phyloP scores from a whole-genome alignment of 352 stramenopile genomes.

The Phytopythium vexans region DNA sequence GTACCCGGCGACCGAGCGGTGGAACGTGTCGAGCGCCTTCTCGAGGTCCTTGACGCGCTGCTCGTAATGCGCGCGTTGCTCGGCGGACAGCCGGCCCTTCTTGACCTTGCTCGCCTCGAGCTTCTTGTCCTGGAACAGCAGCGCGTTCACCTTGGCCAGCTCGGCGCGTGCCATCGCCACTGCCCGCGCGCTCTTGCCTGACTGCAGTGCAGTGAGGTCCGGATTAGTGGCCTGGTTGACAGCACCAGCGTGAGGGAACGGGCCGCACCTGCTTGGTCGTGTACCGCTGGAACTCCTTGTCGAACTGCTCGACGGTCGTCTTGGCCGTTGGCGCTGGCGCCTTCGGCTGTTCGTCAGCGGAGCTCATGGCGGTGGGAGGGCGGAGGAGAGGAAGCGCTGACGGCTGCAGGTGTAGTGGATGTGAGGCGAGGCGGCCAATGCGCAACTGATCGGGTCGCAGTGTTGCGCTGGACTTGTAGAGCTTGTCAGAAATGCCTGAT shows the following conservation, averaged over 20 bases:
- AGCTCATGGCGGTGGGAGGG: no score
- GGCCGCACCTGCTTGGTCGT: conserved; percentile 70
- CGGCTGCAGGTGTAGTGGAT: no score
- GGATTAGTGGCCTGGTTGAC: neutral
- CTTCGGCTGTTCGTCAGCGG: neutral
- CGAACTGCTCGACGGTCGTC: conserved; percentile 69
- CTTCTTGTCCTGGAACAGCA: conserved; percentile 86
- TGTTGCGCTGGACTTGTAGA: no score
- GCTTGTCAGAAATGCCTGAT: no score
- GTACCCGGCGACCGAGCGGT: conserved; percentile 68
- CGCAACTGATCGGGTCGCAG: no score
- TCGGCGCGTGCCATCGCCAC: conserved; percentile 77
- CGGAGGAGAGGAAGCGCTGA: no score
- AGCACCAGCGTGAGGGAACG: neutral
- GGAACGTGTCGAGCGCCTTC: conserved; percentile 73
- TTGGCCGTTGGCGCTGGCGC: conserved; percentile 21
- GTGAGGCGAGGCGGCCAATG: no score
- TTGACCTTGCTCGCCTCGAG: conserved; percentile 65
- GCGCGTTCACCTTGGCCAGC: conserved; percentile 73
- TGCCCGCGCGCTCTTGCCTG: conserved; percentile 60
- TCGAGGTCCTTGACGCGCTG: conserved; percentile 71
- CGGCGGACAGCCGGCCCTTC: conserved; percentile 53
- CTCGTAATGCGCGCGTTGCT: conserved; percentile 59
- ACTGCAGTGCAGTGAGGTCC: conserved; percentile 15
- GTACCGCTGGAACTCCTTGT: conserved; percentile 85